Evolutionary conservation across 2,329 filamentous ascomycete genomes (phyloP), one percentile per base, ranked within the genome.

Genomic region (Dactylellina leptospora): DNA sequence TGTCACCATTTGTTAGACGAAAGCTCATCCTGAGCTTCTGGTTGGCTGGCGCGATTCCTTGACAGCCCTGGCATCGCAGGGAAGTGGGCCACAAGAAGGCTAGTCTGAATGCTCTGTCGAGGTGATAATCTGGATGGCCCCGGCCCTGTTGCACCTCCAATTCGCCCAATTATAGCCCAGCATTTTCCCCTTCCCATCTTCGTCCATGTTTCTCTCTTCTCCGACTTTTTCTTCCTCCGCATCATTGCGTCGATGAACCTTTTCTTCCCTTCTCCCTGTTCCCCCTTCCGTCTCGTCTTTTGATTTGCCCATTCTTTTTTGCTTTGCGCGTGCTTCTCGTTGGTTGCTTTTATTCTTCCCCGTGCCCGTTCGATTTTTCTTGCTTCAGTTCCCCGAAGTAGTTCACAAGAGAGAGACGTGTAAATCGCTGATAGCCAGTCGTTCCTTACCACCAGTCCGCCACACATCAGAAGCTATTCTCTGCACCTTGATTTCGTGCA

Each of bases 231-330:
- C 25, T 45, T 59, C 58, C 51, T 60, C 59, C 68, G 54, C 59
- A 58, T 64, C 68, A 72, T 64, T 72, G 68, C 59, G 68, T 72
- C 59, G 68, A 60, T 55, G 61, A 56, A 53, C 51, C 45, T 61
- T 50, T 72, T 60, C 36, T 63, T 71, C 59, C 51, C 53, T 60
- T 63, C 50, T 56, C 50, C 60, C 50, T 56, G 48, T 47, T 64
- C 28, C 54, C 68, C 68, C 68, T 64, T 72, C 68, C 68, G 68
- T 72, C 59, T 64, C 54, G 68, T 72, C 68, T 72, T 72, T 72
- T 72, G 68, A 72, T 72, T 72, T 72, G 68, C 59, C 59, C 54
- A 45, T 64, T 47, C 36, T 50, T 64, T 50, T 63, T 63, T 54
- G 28, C 54, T 54, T 59, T 60, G 68, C 53, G 68, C 54, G 56